Evolutionary conservation across 176 grass and related monocot species (phyloP), one percentile per base, ranked within the genome.

Genomic region (Oryza nivara): DNA sequence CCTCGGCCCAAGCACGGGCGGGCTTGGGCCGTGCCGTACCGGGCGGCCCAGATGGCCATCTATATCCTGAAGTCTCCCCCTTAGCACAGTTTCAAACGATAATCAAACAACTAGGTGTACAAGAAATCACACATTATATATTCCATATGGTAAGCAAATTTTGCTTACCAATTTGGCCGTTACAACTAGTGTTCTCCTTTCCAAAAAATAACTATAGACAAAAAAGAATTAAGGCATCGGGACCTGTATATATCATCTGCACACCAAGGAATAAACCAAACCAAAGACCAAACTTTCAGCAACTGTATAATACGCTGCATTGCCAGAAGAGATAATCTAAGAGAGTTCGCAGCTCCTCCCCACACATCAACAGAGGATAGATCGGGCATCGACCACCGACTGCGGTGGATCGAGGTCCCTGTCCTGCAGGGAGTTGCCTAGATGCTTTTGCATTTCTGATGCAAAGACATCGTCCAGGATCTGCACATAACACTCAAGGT

Each of bases 391-490:
- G 2, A 90, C 83, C 69, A 98, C 89, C 1, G 96, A 95, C 36
- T 91, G 96, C 30, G 93, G 93, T 46, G 93, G 93, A 79, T 95
- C 89, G 54, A 98, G 77, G 76, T 95, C 96, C 68, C 86, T 95
- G 77, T 93, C 93, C 87, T 95, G 96, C 67, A 98, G 91, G 72
- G 96, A 89, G 51, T 95, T 98, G 14, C 96, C 96, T 4, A 95
- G 85, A 26, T 93, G 81, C 74, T 93, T 98, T 65, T 98, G 96
- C 96, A 98, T 95, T 68, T 98, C 93, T 36, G 91, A 95, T 75
- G 89, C 93, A 41, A 98, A 98, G 34, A 89, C 83, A 60, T 93
- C 96, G 47, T 93, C 96, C 19, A 98, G 78, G 28, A 98, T 98
- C 96, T 98, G 93, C 86, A 82, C 14, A 72, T 52, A 67, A 82